Conservation (phyloP, 345 rosid genomes). For the Anastatica hierochuntica region DNA sequence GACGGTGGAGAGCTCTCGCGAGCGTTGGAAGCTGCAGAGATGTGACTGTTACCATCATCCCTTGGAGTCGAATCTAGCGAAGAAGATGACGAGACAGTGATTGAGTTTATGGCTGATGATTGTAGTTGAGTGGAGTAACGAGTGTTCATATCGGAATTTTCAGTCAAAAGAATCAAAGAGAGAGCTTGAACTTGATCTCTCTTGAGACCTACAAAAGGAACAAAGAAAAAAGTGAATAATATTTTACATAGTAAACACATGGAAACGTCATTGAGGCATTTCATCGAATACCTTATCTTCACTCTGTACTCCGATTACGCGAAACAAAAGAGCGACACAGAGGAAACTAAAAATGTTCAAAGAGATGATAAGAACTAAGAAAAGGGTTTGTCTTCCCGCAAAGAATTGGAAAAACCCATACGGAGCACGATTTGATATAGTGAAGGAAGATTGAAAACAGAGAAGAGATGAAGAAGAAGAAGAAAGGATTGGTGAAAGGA, state of each 20-base stretch:
- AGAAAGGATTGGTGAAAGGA: conserved; percentile 22
- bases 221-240: not conserved
- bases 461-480: conserved; percentile 7
- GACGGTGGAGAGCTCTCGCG: conserved; percentile 34
- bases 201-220: too few species aligned
- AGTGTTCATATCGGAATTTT: conserved; percentile 48
- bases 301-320: too few species aligned
- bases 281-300: too few species aligned
- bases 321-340: too few species aligned
- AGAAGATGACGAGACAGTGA: conserved; percentile 28
- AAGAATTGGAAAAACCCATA: too few species aligned
- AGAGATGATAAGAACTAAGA: too few species aligned
- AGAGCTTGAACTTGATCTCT: too few species aligned
- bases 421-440: conserved; percentile 6
- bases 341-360: too few species aligned
- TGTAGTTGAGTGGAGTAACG: conserved; percentile 43
- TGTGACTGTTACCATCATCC: conserved; percentile 20
- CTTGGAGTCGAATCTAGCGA: conserved; percentile 31
- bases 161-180: too few species aligned
- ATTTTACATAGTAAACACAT: too few species aligned
- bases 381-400: not conserved
- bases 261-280: too few species aligned
- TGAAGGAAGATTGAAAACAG: conserved; percentile 3
- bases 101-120: conserved; percentile 34
- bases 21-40: conserved; percentile 1